phyloP scores from a whole-genome alignment of 2,329 filamentous ascomycete species.

The Claviceps humidiphila region DNA sequence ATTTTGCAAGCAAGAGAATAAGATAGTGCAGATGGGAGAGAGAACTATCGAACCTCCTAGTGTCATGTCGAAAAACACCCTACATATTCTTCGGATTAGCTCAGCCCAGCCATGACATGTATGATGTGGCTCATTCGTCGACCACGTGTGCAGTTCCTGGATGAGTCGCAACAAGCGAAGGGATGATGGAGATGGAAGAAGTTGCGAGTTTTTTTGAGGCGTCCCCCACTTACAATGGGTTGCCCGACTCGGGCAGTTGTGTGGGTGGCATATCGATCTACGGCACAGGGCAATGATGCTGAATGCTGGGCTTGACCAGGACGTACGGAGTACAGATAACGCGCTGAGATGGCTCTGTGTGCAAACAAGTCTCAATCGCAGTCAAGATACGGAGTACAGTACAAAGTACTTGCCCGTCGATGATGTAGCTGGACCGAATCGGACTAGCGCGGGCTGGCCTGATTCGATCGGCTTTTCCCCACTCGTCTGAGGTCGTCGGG shows the following conservation, averaged over 20 bases:
- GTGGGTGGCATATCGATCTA: slow-evolving; percentile 27
- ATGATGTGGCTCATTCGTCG: no score
- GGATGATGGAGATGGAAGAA: not conserved
- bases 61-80: slow-evolving; percentile 66
- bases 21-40: not conserved
- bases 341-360: not conserved
- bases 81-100: slow-evolving; percentile 10
- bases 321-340: not conserved
- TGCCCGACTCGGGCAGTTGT: slow-evolving; percentile 31
- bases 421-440: not conserved
- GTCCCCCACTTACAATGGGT: slow-evolving; percentile 28
- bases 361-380: not conserved
- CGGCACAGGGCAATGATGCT: not conserved
- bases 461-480: not conserved
- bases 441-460: not conserved
- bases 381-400: not conserved
- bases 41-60: slow-evolving; percentile 49
- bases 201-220: not conserved
- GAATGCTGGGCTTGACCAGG: not conserved
- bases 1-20: not conserved
- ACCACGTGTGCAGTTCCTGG: not conserved
- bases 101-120: not conserved
- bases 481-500: not conserved
- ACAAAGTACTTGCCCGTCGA: not conserved
- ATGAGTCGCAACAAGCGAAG: not conserved